These are phyloP conservation scores for Meyerozyma guilliermondii DNA, from an alignment of 1,139 yeast genomes.

Conservation along the genomic window DNA sequence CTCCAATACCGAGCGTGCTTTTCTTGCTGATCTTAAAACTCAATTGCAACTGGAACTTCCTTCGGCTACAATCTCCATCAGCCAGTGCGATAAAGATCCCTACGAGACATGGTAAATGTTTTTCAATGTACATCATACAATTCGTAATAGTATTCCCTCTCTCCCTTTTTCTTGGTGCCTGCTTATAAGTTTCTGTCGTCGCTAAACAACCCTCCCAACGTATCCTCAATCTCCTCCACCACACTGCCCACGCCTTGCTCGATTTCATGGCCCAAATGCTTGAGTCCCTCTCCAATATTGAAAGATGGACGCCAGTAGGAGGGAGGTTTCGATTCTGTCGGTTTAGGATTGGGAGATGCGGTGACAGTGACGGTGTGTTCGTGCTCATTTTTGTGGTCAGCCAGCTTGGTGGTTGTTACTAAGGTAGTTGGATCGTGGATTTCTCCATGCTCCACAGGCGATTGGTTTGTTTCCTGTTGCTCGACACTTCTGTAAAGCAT, in stretches of 20 bases:
- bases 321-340: not conserved
- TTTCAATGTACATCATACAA: not conserved
- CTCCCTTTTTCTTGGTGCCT: too few species aligned
- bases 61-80: slow-evolving; percentile 40
- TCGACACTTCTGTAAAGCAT: slow-evolving; percentile 27
- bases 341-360: not conserved
- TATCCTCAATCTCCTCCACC: slow-evolving; percentile 11
- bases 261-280: slow-evolving; percentile 25
- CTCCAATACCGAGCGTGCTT: slow-evolving; percentile 90
- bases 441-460: slow-evolving; percentile 2
- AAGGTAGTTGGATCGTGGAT: slow-evolving; percentile 1
- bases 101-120: slow-evolving; percentile 30
- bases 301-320: slow-evolving; percentile 2
- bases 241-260: slow-evolving; percentile 25
- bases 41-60: slow-evolving; percentile 45
- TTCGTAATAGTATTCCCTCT: not conserved
- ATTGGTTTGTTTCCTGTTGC: too few species aligned
- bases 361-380: slow-evolving; percentile 1
- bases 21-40: slow-evolving; percentile 46
- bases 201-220: slow-evolving; percentile 11
- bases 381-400: not conserved
- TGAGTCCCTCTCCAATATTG: slow-evolving; percentile 18
- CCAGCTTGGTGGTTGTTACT: not conserved
- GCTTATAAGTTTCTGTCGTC: not conserved
- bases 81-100: slow-evolving; percentile 56